These are phyloP conservation scores for Sclerotinia spermophila DNA, from an alignment of 2,329 filamentous ascomycete species.

Conservation along the genomic window DNA sequence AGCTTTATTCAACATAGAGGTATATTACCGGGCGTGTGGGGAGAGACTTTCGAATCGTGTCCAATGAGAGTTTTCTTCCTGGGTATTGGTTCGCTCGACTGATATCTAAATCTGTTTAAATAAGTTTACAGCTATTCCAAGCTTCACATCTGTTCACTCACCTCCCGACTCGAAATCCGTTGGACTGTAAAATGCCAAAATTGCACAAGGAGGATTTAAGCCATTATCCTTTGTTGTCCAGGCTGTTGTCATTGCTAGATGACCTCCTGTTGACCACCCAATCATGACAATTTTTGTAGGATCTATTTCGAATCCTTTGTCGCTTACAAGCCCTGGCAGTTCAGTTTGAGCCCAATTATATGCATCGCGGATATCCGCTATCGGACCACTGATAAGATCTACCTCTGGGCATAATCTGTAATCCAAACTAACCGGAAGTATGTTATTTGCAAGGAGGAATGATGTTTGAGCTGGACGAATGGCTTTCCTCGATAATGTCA, in stretches of 20 bases:
- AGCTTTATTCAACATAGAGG: neutral
- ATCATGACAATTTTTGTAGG: slow-evolving; percentile 39
- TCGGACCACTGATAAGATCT: slow-evolving; percentile 44
- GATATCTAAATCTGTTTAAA: neutral
- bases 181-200: slow-evolving; percentile 46
- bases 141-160: too few species aligned
- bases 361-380: slow-evolving; percentile 45
- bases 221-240: slow-evolving; percentile 39
- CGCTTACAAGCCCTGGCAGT: slow-evolving; percentile 23
- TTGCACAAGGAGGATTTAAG: slow-evolving; percentile 41
- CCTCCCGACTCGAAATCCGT: neutral
- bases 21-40: neutral
- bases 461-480: slow-evolving; percentile 27
- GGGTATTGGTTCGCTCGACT: neutral
- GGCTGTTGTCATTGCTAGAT: slow-evolving; percentile 44
- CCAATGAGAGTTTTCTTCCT: neutral
- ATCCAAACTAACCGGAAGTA: slow-evolving; percentile 49
- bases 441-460: slow-evolving; percentile 30
- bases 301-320: slow-evolving; percentile 28
- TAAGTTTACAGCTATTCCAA: neutral
- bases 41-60: neutral
- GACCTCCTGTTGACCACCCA: slow-evolving; percentile 49
- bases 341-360: slow-evolving; percentile 35
- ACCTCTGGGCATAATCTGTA: slow-evolving; percentile 50
- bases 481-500: slow-evolving; percentile 15